phyloP scores from a whole-genome alignment of 495 filamentous ascomycete species.

The Oleoguttula mirabilis region DNA sequence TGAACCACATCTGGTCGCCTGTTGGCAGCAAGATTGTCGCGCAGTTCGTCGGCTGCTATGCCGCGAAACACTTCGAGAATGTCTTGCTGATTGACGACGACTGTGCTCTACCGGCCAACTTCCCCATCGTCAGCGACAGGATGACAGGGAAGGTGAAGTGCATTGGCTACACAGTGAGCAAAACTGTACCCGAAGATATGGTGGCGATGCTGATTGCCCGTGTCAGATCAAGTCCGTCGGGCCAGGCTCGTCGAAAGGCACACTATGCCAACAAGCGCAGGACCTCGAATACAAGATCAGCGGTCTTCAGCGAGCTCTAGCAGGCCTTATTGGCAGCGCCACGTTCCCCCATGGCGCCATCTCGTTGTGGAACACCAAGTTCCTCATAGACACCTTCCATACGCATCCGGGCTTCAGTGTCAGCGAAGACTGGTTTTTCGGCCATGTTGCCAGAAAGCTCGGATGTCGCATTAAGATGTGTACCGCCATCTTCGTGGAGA shows the following conservation, averaged over 20 bases:
- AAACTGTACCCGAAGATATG: too few relatives aligned
- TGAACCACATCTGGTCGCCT: slow-evolving; percentile 26
- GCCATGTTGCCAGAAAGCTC: slow-evolving; percentile 34
- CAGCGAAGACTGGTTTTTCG: slow-evolving; percentile 39
- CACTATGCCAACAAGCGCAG: slow-evolving; percentile 36
- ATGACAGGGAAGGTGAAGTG: slow-evolving; percentile 30
- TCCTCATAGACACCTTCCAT: slow-evolving; percentile 33
- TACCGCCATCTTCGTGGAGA: slow-evolving; percentile 39
- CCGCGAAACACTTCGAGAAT: slow-evolving; percentile 32
- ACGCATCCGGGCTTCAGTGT: slow-evolving; percentile 37
- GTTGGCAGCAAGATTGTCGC: slow-evolving; percentile 36
- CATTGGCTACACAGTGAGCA: slow-evolving; percentile 37
- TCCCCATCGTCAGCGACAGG: slow-evolving; percentile 34
- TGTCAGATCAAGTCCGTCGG: slow-evolving; percentile 35
- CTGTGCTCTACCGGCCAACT: slow-evolving; percentile 35
- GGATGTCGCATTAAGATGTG: slow-evolving; percentile 40
- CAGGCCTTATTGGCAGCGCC: slow-evolving; percentile 32
- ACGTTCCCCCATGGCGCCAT: slow-evolving; percentile 38
- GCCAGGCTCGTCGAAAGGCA: slow-evolving; percentile 25
- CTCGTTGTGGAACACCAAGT: slow-evolving; percentile 34
- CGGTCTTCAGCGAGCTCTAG: slow-evolving; percentile 34
- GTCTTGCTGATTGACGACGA: slow-evolving; percentile 40
- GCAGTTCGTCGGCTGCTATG: slow-evolving; percentile 37
- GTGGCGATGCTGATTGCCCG: too few relatives aligned
- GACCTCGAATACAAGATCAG: slow-evolving; percentile 37